Percentiles rank a stretch among this genome's conserved stretches.
Conservation (phyloP, 805 yeast genomes). For the Pichia deserticola region DNA sequence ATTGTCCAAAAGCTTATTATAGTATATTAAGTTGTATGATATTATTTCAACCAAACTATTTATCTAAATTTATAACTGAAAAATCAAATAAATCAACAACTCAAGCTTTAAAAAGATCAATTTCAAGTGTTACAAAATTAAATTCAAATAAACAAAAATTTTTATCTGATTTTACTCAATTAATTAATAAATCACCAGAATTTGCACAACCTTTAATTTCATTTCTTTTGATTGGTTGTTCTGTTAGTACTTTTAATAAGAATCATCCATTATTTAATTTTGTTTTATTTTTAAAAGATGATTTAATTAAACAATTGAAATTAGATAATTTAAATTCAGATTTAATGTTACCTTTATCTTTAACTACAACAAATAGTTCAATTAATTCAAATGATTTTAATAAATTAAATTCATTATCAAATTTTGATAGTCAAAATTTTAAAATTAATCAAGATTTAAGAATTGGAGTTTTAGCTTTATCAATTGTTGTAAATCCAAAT, state of each 20-base stretch:
- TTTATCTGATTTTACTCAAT: slow-evolving; percentile 18
- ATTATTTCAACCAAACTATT: slow-evolving; percentile 26
- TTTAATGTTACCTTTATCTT: neutral
- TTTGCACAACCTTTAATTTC: slow-evolving; percentile 27
- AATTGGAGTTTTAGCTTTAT: slow-evolving; percentile 21
- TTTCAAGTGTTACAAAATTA: slow-evolving; percentile 11
- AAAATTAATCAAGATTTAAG: slow-evolving; percentile 17
- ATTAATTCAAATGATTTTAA: neutral
- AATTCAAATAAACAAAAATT: slow-evolving; percentile 21
- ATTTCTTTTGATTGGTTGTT: slow-evolving; percentile 29
- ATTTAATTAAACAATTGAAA: slow-evolving; percentile 22
- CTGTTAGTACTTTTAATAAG: slow-evolving; percentile 21
- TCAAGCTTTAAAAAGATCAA: slow-evolving; percentile 19
- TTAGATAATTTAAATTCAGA: slow-evolving; percentile 19
- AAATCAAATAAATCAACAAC: slow-evolving; percentile 17
- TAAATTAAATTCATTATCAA: neutral
- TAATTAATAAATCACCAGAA: slow-evolving; percentile 18
- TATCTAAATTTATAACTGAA: slow-evolving; percentile 22
- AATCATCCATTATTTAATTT: slow-evolving; percentile 25
- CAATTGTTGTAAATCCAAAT: slow-evolving; percentile 17
- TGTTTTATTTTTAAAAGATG: slow-evolving; percentile 18
- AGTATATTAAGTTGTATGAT: slow-evolving; percentile 29
- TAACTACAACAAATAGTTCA: neutral
- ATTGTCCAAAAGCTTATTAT: slow-evolving; percentile 23
- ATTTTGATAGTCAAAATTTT: neutral